phyloP scores from a whole-genome alignment of 331 rosid species.

The Cydonia oblonga region DNA sequence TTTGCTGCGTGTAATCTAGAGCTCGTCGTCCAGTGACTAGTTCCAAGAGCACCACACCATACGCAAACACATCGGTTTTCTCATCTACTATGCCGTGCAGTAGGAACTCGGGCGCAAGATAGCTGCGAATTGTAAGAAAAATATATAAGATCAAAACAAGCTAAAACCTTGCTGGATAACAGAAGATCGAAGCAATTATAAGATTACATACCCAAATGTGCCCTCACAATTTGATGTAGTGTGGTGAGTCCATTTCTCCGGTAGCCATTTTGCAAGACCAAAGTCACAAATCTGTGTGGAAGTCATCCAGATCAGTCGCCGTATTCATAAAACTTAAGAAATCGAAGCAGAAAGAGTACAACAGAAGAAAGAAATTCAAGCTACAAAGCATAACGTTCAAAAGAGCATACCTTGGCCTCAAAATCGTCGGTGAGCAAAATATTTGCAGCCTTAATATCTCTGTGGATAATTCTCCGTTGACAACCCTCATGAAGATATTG shows the following conservation, averaged over 20 bases:
- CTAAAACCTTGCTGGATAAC: background rate
- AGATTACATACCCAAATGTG: slow-evolving; percentile 76
- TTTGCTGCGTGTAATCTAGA: slow-evolving; percentile 85
- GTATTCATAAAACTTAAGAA: background rate
- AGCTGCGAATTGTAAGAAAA: slow-evolving; percentile 27
- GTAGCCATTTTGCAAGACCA: slow-evolving; percentile 96
- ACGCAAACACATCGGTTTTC: slow-evolving; percentile 88
- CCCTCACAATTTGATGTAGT: slow-evolving; percentile 80
- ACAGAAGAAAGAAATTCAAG: background rate
- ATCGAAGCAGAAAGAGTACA: background rate
- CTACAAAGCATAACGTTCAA: background rate
- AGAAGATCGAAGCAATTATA: background rate
- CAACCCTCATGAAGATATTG: slow-evolving; percentile 86
- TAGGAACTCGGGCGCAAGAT: slow-evolving; percentile 88
- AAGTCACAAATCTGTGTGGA: slow-evolving; percentile 76
- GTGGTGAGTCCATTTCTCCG: slow-evolving; percentile 92
- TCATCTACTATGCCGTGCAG: slow-evolving; percentile 94
- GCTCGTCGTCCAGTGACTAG: slow-evolving; percentile 91
- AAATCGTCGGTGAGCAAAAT: slow-evolving; percentile 69
- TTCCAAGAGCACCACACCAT: slow-evolving; percentile 80
- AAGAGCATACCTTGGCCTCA: slow-evolving; percentile 61
- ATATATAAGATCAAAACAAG: background rate
- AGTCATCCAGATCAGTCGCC: background rate
- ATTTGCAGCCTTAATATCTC: slow-evolving; percentile 96
- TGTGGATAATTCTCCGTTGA: slow-evolving; percentile 86